phyloP scores from a whole-genome alignment of 768 basidiomycete genomes.

The Trametes cubensis region DNA sequence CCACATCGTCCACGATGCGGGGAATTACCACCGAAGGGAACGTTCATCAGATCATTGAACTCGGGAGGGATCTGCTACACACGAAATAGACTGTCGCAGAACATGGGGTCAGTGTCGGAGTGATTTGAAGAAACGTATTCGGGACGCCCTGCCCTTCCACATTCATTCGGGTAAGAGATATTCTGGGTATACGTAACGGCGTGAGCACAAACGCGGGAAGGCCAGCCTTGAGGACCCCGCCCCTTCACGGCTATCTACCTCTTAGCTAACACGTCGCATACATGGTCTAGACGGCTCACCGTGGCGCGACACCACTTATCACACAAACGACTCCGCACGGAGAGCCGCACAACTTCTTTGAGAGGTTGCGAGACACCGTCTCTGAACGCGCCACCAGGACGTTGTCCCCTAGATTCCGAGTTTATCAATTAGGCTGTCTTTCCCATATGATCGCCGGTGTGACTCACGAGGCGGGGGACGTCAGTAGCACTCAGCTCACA shows the following conservation, averaged over 20 bases:
- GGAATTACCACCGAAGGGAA: too few species aligned
- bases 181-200: slow-evolving; percentile 8
- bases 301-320: background rate
- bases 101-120: background rate
- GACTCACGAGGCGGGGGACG: too few species aligned
- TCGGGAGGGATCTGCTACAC: background rate
- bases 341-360: background rate
- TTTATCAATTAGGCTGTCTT: too few species aligned
- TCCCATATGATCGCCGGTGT: too few species aligned
- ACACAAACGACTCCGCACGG: background rate
- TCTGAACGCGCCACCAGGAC: too few species aligned
- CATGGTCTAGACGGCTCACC: background rate
- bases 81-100: background rate
- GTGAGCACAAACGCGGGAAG: background rate
- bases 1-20: too few species aligned
- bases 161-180: slow-evolving; percentile 10
- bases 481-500: too few species aligned
- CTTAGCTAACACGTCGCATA: background rate
- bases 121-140: background rate
- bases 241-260: background rate
- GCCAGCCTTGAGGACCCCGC: background rate
- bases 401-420: too few species aligned
- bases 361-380: too few species aligned
- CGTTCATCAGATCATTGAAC: too few species aligned
- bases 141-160: background rate